Evolutionary conservation across 257 asterid species (phyloP).

Genomic region (Nicotiana sylvestris): DNA sequence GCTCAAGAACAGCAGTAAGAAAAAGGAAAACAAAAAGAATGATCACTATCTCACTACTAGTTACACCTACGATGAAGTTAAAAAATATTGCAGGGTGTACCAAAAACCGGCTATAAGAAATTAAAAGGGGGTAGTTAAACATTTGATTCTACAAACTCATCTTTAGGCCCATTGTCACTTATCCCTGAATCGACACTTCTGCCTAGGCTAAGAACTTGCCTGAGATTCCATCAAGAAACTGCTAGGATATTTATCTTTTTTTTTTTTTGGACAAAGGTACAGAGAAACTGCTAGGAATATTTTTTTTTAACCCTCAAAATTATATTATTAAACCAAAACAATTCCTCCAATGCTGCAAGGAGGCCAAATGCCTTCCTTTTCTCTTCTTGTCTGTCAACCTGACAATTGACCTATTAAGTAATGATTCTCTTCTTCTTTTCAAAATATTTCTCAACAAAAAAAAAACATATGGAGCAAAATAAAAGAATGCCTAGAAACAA

Average conservation of each 20-base stretch:
- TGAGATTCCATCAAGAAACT: not conserved
- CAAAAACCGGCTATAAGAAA: too few species aligned
- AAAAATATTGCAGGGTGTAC: too few species aligned
- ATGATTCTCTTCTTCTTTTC: not conserved
- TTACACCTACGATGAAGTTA: too few species aligned
- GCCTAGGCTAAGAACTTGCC: not conserved
- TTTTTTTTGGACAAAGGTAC: not conserved
- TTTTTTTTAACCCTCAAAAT: not conserved
- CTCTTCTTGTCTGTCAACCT: not conserved
- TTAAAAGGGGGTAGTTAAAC: too few species aligned
- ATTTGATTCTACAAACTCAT: too few species aligned
- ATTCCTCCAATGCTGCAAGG: not conserved
- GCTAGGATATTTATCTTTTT: not conserved
- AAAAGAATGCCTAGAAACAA: not conserved
- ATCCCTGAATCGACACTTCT: too few species aligned
- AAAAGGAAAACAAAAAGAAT: too few species aligned
- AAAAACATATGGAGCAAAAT: not conserved
- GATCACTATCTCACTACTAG: too few species aligned
- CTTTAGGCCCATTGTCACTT: too few species aligned
- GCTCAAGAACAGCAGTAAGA: too few species aligned
- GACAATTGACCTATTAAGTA: not conserved
- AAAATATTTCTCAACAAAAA: not conserved
- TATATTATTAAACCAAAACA: not conserved
- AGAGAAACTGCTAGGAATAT: not conserved
- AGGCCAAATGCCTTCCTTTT: not conserved